Evolutionary conservation across 129 eudicot genomes (phyloP), one percentile per base, ranked within the genome.

Genomic region (Flaveria sonorensis): DNA sequence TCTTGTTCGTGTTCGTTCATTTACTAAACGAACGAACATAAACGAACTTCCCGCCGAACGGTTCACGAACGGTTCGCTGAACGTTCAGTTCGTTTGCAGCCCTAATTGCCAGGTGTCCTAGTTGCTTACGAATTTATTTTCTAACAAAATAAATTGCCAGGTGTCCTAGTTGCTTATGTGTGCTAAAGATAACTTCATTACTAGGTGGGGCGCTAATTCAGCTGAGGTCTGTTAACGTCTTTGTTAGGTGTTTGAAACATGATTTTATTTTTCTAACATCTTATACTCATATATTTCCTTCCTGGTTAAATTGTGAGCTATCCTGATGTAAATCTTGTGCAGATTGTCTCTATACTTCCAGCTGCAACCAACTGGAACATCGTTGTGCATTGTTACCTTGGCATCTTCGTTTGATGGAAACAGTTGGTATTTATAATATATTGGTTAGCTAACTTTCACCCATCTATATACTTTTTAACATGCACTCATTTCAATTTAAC

Each of bases 401-500:
- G 98, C 98, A 77, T 93, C 98, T 71, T 93, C 98, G 7, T 93
- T 85, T 85, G 98, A 93, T 82, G 98, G 98, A 73, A 73, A 93
- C 87, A 81, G 85, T 93, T 55, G 95, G 97, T 65, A 66, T 93
- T 50, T 93, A 93, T 75, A 93, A 93, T 67, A 90, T 90, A 53
- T 96, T 90, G 98, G 98, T 93, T 60, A 19, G 82, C 59, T 70
- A 74, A 76, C 16, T 77, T 79, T 72, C 56, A 64, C 46, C 66
- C 56, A 52, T 59, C 61, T 32, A 21, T 68, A 28, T 60, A 50
- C 63, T 50, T 79, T 13, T 36, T 51, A 62, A 18, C 23, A 64
- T 32, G 11, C 23, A n/a, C 65, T 21, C 40, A 12, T 55, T 59
- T 53, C 24, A 42, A 8, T 60, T 24, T 32, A 60, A 21, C 26